A percentile compares a stretch with the other conserved stretches of the same genome.
phyloP scores from a whole-genome alignment of 2,329 filamentous ascomycete genomes.

The Colletotrichum musicola region DNA sequence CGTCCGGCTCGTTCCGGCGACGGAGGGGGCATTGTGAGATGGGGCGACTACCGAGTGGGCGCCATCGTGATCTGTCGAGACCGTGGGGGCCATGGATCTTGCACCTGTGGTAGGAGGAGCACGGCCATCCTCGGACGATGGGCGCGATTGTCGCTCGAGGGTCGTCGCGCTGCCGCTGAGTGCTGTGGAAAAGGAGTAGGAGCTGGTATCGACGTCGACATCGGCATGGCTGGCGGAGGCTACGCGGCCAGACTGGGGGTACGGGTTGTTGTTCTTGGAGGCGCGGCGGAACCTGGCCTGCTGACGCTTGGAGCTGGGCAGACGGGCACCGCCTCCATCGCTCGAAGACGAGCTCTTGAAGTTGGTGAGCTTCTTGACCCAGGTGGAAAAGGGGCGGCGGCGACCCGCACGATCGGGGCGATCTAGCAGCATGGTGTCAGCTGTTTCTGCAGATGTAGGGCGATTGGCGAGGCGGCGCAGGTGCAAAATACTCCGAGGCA shows the following conservation, averaged over 20 bases:
- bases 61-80: constrained; percentile 86
- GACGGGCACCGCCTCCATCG: constrained; percentile 49
- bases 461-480: constrained; percentile 36
- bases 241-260: constrained; percentile 81
- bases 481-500: constrained; percentile 2
- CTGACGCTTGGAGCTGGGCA: constrained; percentile 54
- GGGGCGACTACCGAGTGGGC: constrained; percentile 80
- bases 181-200: constrained; percentile 68
- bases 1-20: constrained; percentile 81
- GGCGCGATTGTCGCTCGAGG: constrained; percentile 68
- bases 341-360: constrained; percentile 80
- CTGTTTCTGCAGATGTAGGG: constrained; percentile 11
- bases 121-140: constrained; percentile 70
- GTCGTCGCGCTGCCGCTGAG: constrained; percentile 68
- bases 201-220: constrained; percentile 51
- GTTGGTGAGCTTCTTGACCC: constrained; percentile 93
- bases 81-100: constrained; percentile 81
- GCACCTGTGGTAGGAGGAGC: constrained; percentile 72
- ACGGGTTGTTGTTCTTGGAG: constrained; percentile 87
- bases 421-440: constrained; percentile 67
- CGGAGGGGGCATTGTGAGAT: constrained; percentile 76
- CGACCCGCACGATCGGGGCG: constrained; percentile 72
- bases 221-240: constrained; percentile 46
- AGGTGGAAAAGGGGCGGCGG: constrained; percentile 88
- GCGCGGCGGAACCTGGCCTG: constrained; percentile 59